These are phyloP conservation scores for Gymnopilus dilepis DNA, from an alignment of 768 basidiomycete genomes.

Conservation along the genomic window DNA sequence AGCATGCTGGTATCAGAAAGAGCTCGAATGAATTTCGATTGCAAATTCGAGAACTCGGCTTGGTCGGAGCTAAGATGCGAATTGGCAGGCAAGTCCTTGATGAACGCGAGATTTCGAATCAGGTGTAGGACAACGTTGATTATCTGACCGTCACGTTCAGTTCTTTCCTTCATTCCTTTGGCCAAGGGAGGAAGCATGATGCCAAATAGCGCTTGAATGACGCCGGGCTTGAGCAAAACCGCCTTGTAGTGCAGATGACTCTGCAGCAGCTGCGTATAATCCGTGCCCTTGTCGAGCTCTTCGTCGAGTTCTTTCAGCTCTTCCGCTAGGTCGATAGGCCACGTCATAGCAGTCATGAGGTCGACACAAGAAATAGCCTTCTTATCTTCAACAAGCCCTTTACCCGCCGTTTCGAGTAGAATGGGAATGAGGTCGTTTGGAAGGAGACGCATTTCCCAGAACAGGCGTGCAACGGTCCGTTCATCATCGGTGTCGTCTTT, in stretches of 20 bases:
- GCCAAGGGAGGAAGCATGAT: slow-evolving; percentile 82
- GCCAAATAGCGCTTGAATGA: slow-evolving; percentile 73
- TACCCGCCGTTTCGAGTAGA: slow-evolving; percentile 78
- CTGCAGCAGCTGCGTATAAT: slow-evolving; percentile 83
- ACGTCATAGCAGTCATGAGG: slow-evolving; percentile 95
- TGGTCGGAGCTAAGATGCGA: slow-evolving; percentile 76
- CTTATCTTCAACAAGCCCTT: slow-evolving; percentile 79
- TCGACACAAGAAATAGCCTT: slow-evolving; percentile 85
- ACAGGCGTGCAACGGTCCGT: slow-evolving; percentile 91
- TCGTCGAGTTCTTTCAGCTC: slow-evolving; percentile 94
- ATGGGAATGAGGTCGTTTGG: slow-evolving; percentile 90
- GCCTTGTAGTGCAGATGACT: slow-evolving; percentile 93
- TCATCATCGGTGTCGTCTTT: slow-evolving; percentile 98
- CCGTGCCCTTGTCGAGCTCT: slow-evolving; percentile 77
- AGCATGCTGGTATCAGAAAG: slow-evolving; percentile 76
- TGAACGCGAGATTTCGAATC: slow-evolving; percentile 92
- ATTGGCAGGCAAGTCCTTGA: slow-evolving; percentile 83
- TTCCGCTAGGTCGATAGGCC: slow-evolving; percentile 96
- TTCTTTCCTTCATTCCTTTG: slow-evolving; percentile 69
- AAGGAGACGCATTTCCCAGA: slow-evolving; percentile 87
- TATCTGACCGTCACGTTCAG: slow-evolving; percentile 82
- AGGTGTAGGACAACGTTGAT: slow-evolving; percentile 89
- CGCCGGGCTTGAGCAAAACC: slow-evolving; percentile 68
- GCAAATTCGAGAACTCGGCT: slow-evolving; percentile 77
- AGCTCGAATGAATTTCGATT: slow-evolving; percentile 74